phyloP scores from a whole-genome alignment of 805 yeast genomes.

The Starmerella sirachaensis region DNA sequence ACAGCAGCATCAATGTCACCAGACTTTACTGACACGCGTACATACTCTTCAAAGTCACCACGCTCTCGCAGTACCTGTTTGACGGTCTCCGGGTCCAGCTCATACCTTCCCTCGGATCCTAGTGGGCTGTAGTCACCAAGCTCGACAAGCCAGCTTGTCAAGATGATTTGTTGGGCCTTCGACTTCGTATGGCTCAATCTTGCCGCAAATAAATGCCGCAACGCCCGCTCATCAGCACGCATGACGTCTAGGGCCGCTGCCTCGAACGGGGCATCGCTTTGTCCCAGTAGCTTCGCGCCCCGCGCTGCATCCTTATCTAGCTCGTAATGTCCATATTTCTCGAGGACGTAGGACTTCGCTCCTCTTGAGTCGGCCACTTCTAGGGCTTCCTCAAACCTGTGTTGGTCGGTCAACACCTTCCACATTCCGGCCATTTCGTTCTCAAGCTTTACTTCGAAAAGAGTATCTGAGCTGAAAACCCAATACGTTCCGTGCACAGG shows the following conservation, averaged over 20 bases:
- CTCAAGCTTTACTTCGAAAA: conserved; percentile 55
- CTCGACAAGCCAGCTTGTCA: conserved; percentile 59
- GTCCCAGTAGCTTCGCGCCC: conserved; percentile 48
- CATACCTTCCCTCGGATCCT: too few relatives aligned
- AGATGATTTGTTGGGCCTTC: conserved; percentile 38
- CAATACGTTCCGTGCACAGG: conserved; percentile 50
- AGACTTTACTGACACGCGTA: conserved; percentile 55
- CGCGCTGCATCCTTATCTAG: conserved; percentile 26
- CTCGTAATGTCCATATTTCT: conserved; percentile 43
- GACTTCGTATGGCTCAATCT: conserved; percentile 21
- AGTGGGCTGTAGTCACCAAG: conserved; percentile 35
- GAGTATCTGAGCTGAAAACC: conserved; percentile 49
- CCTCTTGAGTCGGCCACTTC: conserved; percentile 28
- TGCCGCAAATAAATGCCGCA: conserved; percentile 23
- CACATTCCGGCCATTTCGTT: conserved; percentile 68
- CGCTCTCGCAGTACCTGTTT: conserved; percentile 61
- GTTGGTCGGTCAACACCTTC: conserved; percentile 44
- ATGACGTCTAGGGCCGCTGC: conserved; percentile 48
- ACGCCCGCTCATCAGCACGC: conserved; percentile 31
- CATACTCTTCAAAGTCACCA: conserved; percentile 49
- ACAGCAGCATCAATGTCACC: conserved; percentile 61
- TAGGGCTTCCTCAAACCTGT: conserved; percentile 56
- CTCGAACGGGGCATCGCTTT: conserved; percentile 56
- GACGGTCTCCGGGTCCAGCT: conserved; percentile 53
- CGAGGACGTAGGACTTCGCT: conserved; percentile 38